These are phyloP conservation scores for Ophiostoma sp. DNA, from an alignment of 2,329 filamentous ascomycete species.

Conservation along the genomic window DNA sequence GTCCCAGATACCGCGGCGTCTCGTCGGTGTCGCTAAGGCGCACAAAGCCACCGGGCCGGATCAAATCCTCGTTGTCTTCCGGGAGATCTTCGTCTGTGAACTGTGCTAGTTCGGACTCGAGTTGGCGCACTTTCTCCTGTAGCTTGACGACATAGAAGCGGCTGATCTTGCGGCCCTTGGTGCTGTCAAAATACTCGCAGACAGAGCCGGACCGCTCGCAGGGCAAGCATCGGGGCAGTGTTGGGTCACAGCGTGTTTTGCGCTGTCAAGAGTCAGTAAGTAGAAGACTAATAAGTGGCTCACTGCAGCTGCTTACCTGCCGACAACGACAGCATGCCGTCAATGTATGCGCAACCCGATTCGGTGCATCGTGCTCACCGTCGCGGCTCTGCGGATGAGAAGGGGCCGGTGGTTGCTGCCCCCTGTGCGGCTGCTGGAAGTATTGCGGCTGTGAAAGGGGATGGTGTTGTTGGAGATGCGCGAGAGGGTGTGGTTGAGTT, in stretches of 20 bases:
- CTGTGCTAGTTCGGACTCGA: constrained; percentile 75
- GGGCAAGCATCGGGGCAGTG: constrained; percentile 81
- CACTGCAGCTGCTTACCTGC: constrained; percentile 52
- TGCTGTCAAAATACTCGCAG: constrained; percentile 93
- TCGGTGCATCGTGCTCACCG: constrained; percentile 41
- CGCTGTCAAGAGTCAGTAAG: constrained; percentile 48
- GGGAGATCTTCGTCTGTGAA: constrained; percentile 72
- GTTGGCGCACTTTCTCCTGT: constrained; percentile 74
- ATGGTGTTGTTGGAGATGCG: not conserved
- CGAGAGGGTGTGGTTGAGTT: constrained; percentile 25
- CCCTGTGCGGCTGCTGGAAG: constrained; percentile 26
- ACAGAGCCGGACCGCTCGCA: constrained; percentile 86
- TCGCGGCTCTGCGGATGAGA: constrained; percentile 18
- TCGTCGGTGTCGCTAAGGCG: constrained; percentile 81
- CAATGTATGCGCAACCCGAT: constrained; percentile 69
- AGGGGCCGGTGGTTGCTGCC: constrained; percentile 12
- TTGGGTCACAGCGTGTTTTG: constrained; percentile 93
- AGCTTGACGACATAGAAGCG: constrained; percentile 89
- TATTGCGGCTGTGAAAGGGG: constrained; percentile 26
- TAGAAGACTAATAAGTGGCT: not conserved
- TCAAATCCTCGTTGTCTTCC: constrained; percentile 72
- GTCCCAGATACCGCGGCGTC: constrained; percentile 78
- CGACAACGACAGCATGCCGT: constrained; percentile 76
- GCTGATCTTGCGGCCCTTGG: constrained; percentile 78
- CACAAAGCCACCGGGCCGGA: constrained; percentile 80